Conservation (phyloP, 805 yeast species). For the Brettanomyces sp. region DNA sequence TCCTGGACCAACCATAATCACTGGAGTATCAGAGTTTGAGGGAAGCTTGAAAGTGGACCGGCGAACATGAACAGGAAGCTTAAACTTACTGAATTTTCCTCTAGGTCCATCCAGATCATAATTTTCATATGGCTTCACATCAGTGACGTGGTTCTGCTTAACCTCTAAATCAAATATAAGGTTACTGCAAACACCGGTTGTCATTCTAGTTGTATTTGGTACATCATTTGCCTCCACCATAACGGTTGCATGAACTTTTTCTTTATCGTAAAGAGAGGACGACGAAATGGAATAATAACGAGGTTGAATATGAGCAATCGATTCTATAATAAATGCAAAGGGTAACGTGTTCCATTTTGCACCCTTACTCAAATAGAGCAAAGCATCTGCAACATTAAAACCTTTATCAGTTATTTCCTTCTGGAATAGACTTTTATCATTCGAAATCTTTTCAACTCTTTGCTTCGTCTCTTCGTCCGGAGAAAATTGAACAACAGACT, state of each 20-base stretch:
- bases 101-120: conserved; percentile 87
- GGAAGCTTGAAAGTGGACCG: conserved; percentile 94
- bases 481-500: conserved; percentile 70
- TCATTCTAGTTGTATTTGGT: conserved; percentile 26
- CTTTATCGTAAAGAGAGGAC: conserved; percentile 69
- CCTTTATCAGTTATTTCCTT: conserved; percentile 49
- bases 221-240: conserved; percentile 66
- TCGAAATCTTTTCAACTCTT: conserved; percentile 43
- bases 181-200: conserved; percentile 87
- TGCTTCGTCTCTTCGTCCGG: conserved; percentile 53
- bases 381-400: conserved; percentile 68
- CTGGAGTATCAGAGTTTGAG: conserved; percentile 69
- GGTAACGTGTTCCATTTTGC: conserved; percentile 69
- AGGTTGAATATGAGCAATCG: conserved; percentile 75
- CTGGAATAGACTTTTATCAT: conserved; percentile 63
- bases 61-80: conserved; percentile 86
- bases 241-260: conserved; percentile 75
- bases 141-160: conserved; percentile 39
- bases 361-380: conserved; percentile 53
- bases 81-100: conserved; percentile 37
- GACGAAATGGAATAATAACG: conserved; percentile 96
- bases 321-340: conserved; percentile 75
- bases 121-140: conserved; percentile 35
- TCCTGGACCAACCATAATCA: conserved; percentile 94
- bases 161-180: conserved; percentile 65